Evolutionary conservation across 1,139 yeast genomes (phyloP).

Genomic region (Saccharomyces hybrid): DNA sequence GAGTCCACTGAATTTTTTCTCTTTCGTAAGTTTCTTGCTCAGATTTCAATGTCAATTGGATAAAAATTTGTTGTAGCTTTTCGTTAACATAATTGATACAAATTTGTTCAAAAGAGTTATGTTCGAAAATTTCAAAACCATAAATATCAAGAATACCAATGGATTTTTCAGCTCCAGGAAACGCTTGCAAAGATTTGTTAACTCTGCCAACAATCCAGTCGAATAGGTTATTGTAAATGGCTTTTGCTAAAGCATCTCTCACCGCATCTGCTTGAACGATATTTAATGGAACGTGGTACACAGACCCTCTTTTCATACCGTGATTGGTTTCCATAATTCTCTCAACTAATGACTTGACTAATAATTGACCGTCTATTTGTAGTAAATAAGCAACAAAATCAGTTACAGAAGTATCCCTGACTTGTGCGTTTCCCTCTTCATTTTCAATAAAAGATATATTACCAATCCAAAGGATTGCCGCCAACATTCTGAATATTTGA

Average conservation of each 20-base stretch:
- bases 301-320: conserved; percentile 82
- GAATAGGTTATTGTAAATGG: conserved; percentile 83
- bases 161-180: conserved; percentile 51
- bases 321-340: conserved; percentile 86
- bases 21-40: conserved; percentile 96
- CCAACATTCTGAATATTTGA: conserved; percentile 74
- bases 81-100: conserved; percentile 97
- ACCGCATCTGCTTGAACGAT: conserved; percentile 90
- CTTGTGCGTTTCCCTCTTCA: conserved; percentile 74
- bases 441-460: conserved; percentile 81
- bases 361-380: conserved; percentile 64
- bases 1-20: conserved; percentile 96
- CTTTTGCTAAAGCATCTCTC: conserved; percentile 92
- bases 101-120: conserved; percentile 92
- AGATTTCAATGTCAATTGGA: conserved; percentile 88
- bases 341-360: conserved; percentile 65
- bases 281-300: conserved; percentile 90
- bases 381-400: conserved; percentile 88
- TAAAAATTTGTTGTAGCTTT: conserved; percentile 92
- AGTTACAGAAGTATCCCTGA: conserved; percentile 81
- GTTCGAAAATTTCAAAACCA: conserved; percentile 96
- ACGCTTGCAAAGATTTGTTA: conserved; percentile 56
- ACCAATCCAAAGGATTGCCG: conserved; percentile 91
- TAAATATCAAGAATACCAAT: conserved; percentile 96
- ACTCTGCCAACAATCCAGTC: conserved; percentile 98